phyloP scores from a whole-genome alignment of 2,329 filamentous ascomycete genomes.

The Sclerotinia subarctica region DNA sequence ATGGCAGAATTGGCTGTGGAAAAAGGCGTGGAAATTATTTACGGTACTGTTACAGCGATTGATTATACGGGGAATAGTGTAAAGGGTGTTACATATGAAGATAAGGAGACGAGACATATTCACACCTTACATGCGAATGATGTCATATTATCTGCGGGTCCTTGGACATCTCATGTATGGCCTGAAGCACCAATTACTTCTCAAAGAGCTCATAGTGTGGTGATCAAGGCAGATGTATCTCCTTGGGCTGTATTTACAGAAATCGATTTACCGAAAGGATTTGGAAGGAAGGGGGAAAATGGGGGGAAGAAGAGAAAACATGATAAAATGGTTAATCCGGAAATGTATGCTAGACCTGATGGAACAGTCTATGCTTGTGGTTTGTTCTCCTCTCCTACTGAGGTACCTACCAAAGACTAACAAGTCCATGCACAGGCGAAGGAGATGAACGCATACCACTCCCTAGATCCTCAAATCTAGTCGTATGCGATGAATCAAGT shows the following conservation, averaged over 20 bases:
- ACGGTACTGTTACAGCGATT: conserved; percentile 68
- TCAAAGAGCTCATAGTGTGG: conserved; percentile 62
- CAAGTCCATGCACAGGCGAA: conserved; percentile 51
- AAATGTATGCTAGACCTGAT: conserved; percentile 89
- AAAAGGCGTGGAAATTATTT: conserved; percentile 63
- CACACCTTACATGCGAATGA: conserved; percentile 52
- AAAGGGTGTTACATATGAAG: conserved; percentile 61
- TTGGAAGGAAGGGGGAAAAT: conserved; percentile 50
- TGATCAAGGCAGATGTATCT: conserved; percentile 61
- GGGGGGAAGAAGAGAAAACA: conserved; percentile 52
- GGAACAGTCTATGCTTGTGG: conserved; percentile 92
- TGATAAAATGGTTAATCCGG: conserved; percentile 70
- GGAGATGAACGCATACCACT: conserved; percentile 74
- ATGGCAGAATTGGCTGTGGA: conserved; percentile 75
- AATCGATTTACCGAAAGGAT: conserved; percentile 68
- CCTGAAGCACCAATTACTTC: conserved; percentile 57
- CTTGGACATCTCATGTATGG: conserved; percentile 60
- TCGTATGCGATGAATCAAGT: conserved; percentile 68
- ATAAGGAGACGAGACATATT: conserved; percentile 48
- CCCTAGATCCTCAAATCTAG: conserved; percentile 70
- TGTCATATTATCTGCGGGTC: conserved; percentile 46
- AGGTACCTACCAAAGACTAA: background rate
- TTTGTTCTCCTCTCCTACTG: conserved; percentile 36
- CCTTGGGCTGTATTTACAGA: conserved; percentile 83
- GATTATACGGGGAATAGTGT: conserved; percentile 59